A percentile compares a stretch with the other conserved stretches of the same genome.
Conservation (phyloP, 805 yeast genomes). For the Candida vaughaniae region DNA sequence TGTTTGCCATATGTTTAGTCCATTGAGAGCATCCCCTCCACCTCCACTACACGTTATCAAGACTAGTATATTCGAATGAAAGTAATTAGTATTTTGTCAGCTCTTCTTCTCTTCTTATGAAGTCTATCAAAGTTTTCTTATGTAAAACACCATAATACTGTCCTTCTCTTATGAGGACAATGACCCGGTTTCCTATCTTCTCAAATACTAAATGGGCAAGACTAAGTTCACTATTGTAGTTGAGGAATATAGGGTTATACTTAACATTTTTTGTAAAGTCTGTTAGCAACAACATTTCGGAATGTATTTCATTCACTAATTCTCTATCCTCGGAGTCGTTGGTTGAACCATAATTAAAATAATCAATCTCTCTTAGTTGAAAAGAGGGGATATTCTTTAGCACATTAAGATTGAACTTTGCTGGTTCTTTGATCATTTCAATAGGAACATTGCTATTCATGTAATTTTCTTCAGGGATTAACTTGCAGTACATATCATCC, state of each 20-base stretch:
- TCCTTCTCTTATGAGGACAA: conserved; percentile 46
- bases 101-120: conserved; percentile 23
- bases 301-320: conserved; percentile 1
- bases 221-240: conserved; percentile 47
- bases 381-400: conserved; percentile 6
- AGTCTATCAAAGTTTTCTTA: conserved; percentile 52
- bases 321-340: conserved; percentile 6
- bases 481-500: conserved; percentile 31
- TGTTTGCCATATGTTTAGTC: too few species aligned
- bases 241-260: conserved; percentile 46
- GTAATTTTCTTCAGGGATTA: conserved; percentile 15
- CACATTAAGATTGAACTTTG: conserved; percentile 11
- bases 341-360: conserved; percentile 24
- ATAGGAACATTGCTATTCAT: background rate
- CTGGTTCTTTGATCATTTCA: conserved; percentile 7
- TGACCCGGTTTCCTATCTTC: conserved; percentile 51
- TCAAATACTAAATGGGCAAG: conserved; percentile 52
- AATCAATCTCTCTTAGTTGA: conserved; percentile 16
- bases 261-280: conserved; percentile 46
- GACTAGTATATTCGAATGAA: too few species aligned
- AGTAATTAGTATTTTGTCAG: too few species aligned
- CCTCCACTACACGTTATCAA: too few species aligned
- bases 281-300: conserved; percentile 22
- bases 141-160: conserved; percentile 51
- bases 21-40: too few species aligned